Evolutionary conservation across 257 asterid species (phyloP), one percentile per base, ranked within the genome.

Genomic region (Misopates orontium): DNA sequence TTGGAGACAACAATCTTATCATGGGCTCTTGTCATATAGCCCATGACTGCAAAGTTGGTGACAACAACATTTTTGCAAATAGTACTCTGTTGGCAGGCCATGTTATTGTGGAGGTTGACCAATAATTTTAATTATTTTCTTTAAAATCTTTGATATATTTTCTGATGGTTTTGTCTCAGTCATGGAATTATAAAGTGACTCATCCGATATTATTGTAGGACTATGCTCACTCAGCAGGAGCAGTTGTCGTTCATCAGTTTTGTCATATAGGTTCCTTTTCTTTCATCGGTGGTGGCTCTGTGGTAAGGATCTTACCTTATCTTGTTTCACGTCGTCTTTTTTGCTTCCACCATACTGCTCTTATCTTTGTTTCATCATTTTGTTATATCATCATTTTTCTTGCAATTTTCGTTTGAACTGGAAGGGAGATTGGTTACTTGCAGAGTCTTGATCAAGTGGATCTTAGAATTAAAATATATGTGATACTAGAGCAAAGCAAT

Each of bases 1-100:
- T 93, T 62, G 99, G 97, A 9, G 80, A 83, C 73, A 79, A 73
- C 82, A 93, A 93, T 82, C 96, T 90, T 71, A 90, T 93, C 36
- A 89, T 93, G 97, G 96, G 98, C 67, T 87, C 91, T 61, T 93
- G 97, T 72, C 97, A 93, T 82, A 86, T 93, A 28, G 99, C 99
- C 62, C 97, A 93, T 59, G 99, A 90, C 80, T 87, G 97, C 90
- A 86, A 87, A 73, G 87, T 90, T 79, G 92, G 97, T 50, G 78
- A 75, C 74, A 71, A 77, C 75, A 90, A 86, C 71, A 86, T 90
- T 80, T 80, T 93, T 66, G 99, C 97, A 9, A 93, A 93, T 79
- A 87, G 71, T 77, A 93, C 99, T 72, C 85, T 93, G 50, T 75
- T 93, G 74, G 99, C 95, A 2, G 99, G 99, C 69, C 99, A 93